Base-by-base conservation (phyloP, 1,284 basidiomycete genomes). In the Microbotryum scabiosae region DNA sequence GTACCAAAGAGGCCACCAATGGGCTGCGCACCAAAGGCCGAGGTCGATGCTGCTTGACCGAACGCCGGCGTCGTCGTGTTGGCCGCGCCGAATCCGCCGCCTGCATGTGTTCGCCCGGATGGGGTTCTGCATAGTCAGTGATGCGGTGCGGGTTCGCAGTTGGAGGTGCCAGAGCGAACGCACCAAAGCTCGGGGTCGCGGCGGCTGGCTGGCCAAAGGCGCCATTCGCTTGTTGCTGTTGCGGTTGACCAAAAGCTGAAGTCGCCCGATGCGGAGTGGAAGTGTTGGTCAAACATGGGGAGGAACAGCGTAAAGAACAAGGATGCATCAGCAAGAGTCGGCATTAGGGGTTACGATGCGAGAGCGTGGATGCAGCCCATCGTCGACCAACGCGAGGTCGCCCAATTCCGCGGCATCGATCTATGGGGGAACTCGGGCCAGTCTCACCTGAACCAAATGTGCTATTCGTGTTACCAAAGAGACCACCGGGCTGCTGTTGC, bases 381-480 rank as follows among this genome's bases (percentile, higher is more conserved):
- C 49, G 21, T 53, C 16, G 21, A 23, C 16, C 26, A 9, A 41
- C 16, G 51, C 14, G 7, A 21, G 30, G 30, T 44, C 20, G 51
- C 16, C 30, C 21, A 52, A 9, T 23, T 20, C 21, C 23, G 32
- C 23, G 51, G 30, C 21, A 41, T 20, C 3, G 51, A 20, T n/a
- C 9, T 36, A 32, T n/a, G 36, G 20, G n/a, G 9, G 21, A n/a
- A 32, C 28, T 9, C 6, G 8, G 6, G 12, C 9, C 23, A 46
- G 23, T 51, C 62, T 45, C 26, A 63, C 65, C 53, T 5, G 57
- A 59, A 5, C 65, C 65, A 50, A 66, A 66, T 20, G 47, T 62
- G 30, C 52, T 53, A 7, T 25, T 36, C 3, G 53, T 52, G 14
- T 32, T 50, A 10, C 59, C 57, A 51, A 68, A 68, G 45, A 68